phyloP scores from a whole-genome alignment of 2,329 filamentous ascomycete species.

The Alternaria dauci region DNA sequence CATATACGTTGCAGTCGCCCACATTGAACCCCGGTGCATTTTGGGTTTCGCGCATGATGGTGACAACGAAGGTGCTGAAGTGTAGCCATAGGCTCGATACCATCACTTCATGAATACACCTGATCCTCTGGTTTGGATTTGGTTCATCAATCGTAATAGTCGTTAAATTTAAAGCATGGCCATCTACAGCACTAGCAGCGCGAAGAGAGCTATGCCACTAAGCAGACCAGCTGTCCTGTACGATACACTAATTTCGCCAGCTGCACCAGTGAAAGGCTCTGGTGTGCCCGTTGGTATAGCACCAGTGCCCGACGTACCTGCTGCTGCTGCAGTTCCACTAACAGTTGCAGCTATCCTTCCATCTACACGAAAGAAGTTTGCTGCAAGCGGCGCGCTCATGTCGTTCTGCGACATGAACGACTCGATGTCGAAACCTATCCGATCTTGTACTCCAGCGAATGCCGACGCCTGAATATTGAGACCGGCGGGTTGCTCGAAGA shows the following conservation, averaged over 20 bases:
- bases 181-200: constrained; percentile 17
- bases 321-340: not conserved
- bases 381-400: constrained; percentile 40
- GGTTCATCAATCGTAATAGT: not conserved
- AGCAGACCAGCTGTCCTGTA: constrained; percentile 23
- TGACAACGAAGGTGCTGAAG: not conserved
- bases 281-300: constrained; percentile 20
- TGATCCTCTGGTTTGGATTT: not conserved
- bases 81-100: not conserved
- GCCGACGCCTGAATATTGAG: constrained; percentile 33
- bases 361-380: constrained; percentile 49
- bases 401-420: constrained; percentile 37
- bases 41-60: not conserved
- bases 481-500: constrained; percentile 43
- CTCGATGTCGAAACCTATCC: constrained; percentile 43
- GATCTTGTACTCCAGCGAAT: constrained; percentile 29
- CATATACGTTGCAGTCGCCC: not conserved
- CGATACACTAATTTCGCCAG: constrained; percentile 18
- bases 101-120: not conserved
- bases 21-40: not conserved
- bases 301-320: constrained; percentile 19
- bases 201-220: constrained; percentile 25
- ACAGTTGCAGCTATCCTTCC: constrained; percentile 28
- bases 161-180: not conserved
- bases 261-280: constrained; percentile 34